Evolutionary conservation across 2,329 filamentous ascomycete genomes (phyloP).

Genomic region (Elsinoe arachidis): DNA sequence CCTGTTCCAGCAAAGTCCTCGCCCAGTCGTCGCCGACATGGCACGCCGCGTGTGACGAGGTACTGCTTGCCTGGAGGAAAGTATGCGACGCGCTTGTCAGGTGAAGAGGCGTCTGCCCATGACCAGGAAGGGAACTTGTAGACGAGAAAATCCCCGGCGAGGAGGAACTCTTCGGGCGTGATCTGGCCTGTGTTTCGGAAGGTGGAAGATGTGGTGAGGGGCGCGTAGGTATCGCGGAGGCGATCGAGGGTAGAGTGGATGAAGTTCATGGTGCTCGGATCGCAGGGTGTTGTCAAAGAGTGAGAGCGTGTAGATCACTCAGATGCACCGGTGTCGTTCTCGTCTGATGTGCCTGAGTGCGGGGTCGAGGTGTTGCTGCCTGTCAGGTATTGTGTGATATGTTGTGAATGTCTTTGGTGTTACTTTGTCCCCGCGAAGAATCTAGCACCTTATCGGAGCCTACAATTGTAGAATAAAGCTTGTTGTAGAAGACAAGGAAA

Average conservation of each 20-base stretch:
- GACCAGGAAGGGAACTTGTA: conserved; percentile 99
- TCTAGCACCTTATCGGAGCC: too few species aligned
- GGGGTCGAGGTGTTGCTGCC: too few species aligned
- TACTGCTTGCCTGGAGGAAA: conserved; percentile 90
- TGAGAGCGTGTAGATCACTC: background rate
- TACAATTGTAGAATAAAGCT: too few species aligned
- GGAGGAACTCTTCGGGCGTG: conserved; percentile 92
- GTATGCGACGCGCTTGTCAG: conserved; percentile 67
- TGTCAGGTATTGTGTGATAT: too few species aligned
- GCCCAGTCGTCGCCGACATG: conserved; percentile 82
- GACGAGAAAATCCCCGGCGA: conserved; percentile 92
- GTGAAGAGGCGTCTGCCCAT: conserved; percentile 83
- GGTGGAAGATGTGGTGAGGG: conserved; percentile 80
- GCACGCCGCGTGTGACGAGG: conserved; percentile 86
- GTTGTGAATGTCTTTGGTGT: too few species aligned
- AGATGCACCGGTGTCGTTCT: too few species aligned
- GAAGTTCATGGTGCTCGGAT: conserved; percentile 58
- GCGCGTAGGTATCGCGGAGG: conserved; percentile 83
- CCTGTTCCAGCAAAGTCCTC: conserved; percentile 88
- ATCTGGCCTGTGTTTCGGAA: conserved; percentile 93
- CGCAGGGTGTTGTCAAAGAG: background rate
- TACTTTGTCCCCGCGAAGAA: too few species aligned
- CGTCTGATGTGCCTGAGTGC: too few species aligned
- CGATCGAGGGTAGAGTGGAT: conserved; percentile 80
- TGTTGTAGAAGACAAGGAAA: background rate